Percentiles rank a stretch among this genome's conserved stretches.
phyloP scores from a whole-genome alignment of 2,329 filamentous ascomycete genomes.

The Calonectria leucothoes region DNA sequence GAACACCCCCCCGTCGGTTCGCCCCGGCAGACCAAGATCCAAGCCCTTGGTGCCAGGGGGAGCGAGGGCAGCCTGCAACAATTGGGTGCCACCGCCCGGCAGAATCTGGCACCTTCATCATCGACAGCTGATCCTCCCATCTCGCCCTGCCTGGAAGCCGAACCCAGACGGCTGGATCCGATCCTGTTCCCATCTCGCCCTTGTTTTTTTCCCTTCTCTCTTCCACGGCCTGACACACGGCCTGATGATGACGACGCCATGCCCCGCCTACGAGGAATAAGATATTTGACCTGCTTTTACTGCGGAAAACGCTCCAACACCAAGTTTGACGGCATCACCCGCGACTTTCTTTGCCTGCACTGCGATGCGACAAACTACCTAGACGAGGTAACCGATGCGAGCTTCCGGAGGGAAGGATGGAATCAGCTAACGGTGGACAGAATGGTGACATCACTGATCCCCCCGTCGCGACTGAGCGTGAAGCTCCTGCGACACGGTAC shows the following conservation, averaged over 20 bases:
- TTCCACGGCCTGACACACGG: background rate
- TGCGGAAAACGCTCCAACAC: slow-evolving; percentile 77
- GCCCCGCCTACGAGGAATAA: slow-evolving; percentile 55
- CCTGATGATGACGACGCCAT: slow-evolving; percentile 47
- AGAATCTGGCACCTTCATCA: slow-evolving; percentile 42
- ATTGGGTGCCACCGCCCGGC: slow-evolving; percentile 47
- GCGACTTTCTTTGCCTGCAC: slow-evolving; percentile 77
- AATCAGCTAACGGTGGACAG: slow-evolving; percentile 54
- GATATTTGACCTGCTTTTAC: slow-evolving; percentile 80
- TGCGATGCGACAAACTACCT: slow-evolving; percentile 93
- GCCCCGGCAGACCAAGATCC: slow-evolving; percentile 3
- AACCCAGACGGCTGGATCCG: background rate
- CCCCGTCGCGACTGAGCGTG: slow-evolving; percentile 67
- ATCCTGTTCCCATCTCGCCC: background rate
- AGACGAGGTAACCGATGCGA: slow-evolving; percentile 73
- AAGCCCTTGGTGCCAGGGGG: background rate
- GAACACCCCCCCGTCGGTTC: slow-evolving; percentile 5
- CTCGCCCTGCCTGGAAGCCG: background rate
- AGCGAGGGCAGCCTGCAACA: background rate
- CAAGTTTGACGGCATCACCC: slow-evolving; percentile 66
- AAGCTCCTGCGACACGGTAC: slow-evolving; percentile 58
- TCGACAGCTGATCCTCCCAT: background rate
- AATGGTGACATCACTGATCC: slow-evolving; percentile 92
- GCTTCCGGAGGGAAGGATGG: accelerated
- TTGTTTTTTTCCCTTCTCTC: background rate